Evolutionary conservation across 1,139 yeast species (phyloP).

Genomic region (Starmera stellimalicola): DNA sequence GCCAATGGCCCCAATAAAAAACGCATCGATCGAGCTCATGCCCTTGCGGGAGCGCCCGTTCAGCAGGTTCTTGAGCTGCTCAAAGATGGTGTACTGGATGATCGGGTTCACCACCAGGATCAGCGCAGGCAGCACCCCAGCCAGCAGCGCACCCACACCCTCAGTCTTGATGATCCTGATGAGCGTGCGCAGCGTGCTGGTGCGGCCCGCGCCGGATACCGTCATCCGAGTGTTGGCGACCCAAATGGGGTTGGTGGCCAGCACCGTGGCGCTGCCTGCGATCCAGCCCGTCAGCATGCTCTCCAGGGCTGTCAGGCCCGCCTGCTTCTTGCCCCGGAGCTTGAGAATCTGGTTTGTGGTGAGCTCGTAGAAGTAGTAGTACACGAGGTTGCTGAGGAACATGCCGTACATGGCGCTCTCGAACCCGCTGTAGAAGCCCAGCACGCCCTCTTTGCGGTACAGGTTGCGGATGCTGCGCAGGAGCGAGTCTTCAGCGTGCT

Average conservation of each 20-base stretch:
- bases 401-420: slow-evolving; percentile 86
- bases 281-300: slow-evolving; percentile 73
- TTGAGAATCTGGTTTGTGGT: slow-evolving; percentile 46
- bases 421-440: slow-evolving; percentile 74
- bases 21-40: slow-evolving; percentile 44
- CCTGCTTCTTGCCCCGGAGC: slow-evolving; percentile 16
- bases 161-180: slow-evolving; percentile 57
- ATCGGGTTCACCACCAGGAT: slow-evolving; percentile 82
- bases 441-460: slow-evolving; percentile 52
- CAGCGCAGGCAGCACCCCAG: slow-evolving; percentile 82
- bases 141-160: slow-evolving; percentile 65
- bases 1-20: slow-evolving; percentile 82
- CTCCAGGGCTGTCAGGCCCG: slow-evolving; percentile 48
- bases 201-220: slow-evolving; percentile 30
- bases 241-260: slow-evolving; percentile 92
- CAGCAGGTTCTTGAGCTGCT: slow-evolving; percentile 66
- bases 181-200: slow-evolving; percentile 43
- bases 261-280: slow-evolving; percentile 82
- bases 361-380: slow-evolving; percentile 83
- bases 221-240: slow-evolving; percentile 89
- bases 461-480: slow-evolving; percentile 31
- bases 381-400: slow-evolving; percentile 76
- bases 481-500: slow-evolving; percentile 10
- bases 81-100: slow-evolving; percentile 86
- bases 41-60: slow-evolving; percentile 36